Base-by-base conservation (phyloP, 176 grass and related monocot species). In the Zoysia pacifica region DNA sequence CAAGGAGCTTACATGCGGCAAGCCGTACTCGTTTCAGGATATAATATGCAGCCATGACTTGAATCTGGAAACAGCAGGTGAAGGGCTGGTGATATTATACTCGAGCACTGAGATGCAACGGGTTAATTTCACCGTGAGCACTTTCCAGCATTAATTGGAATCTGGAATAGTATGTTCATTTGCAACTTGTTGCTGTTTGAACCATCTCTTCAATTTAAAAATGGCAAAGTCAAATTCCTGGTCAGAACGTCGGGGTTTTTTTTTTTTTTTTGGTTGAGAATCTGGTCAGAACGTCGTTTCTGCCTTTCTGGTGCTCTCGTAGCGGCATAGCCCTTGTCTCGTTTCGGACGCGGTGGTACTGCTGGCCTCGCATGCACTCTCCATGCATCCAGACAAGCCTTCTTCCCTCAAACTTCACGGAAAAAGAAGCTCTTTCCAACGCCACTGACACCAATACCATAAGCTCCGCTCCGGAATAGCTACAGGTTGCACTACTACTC, bases 171-270 rank as follows among this genome's bases (percentile, higher is more conserved):
- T 64, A 11, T 35, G 38, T 63, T 63, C 38, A 64, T 64, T 64
- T 39, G 11, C 62, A 64, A 64, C 35, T 38, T 63, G 61, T 4
- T 7, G 61, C 11, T 4, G 62, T 64, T 39, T 64, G 35, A 64
- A 64, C 62, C 1, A 4, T 36, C 20, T 28, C 28, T 28, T 28
- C 28, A 28, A 28, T 60, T 20, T 60, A 62, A 66, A 73, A 85
- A 79, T 48, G 48, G 19, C 16, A 18, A 77, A 62, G 65, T 80
- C 76, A 76, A 89, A 80, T 43, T 81, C 65, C 28, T 65, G 28
- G 28, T 28, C 28, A 28, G 28, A 28, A 28, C 28, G 28, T 28
- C 28, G 28, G 0, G 28, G 0, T 28, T 28, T 28, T 28, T 28
- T 28, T 28, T 28, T 28, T 28, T 28, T 28, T 28, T n/a, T n/a